phyloP scores from a whole-genome alignment of 306 rosid species.

The Benincasa hispida region DNA sequence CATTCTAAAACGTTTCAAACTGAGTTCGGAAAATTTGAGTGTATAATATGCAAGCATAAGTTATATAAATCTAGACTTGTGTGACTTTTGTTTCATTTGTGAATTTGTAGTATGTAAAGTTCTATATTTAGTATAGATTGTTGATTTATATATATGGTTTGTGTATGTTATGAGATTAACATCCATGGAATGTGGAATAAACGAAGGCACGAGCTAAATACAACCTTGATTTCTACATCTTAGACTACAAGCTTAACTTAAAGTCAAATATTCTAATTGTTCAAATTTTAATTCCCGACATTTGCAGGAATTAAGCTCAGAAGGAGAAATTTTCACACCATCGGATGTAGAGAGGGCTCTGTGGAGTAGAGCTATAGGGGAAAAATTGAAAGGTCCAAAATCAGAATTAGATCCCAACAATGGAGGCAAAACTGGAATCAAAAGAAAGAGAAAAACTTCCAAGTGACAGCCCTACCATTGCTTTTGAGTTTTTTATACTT shows the following conservation, averaged over 20 bases:
- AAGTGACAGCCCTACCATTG: not conserved
- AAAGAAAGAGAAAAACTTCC: conserved; percentile 46
- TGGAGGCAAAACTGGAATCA: conserved; percentile 21
- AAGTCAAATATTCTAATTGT: not conserved
- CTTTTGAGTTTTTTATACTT: not conserved
- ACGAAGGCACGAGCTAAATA: not conserved
- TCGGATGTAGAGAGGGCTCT: conserved; percentile 82
- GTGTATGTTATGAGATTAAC: not conserved
- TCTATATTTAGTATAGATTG: not conserved
- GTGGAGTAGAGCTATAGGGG: conserved; percentile 55
- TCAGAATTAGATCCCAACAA: conserved; percentile 21
- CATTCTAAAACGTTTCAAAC: not conserved
- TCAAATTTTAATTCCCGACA: too few species aligned
- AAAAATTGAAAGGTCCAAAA: conserved; percentile 26
- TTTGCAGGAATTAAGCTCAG: conserved; percentile 62
- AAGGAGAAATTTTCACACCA: conserved; percentile 45
- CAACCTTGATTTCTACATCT: not conserved
- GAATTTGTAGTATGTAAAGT: not conserved
- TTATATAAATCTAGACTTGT: not conserved
- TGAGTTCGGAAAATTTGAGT: not conserved
- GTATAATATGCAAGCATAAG: not conserved
- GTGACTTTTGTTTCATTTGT: not conserved
- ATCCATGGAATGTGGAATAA: not conserved
- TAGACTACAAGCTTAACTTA: not conserved
- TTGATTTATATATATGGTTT: not conserved